phyloP scores from a whole-genome alignment of 2,329 filamentous ascomycete species.

The Penicillium sp. region DNA sequence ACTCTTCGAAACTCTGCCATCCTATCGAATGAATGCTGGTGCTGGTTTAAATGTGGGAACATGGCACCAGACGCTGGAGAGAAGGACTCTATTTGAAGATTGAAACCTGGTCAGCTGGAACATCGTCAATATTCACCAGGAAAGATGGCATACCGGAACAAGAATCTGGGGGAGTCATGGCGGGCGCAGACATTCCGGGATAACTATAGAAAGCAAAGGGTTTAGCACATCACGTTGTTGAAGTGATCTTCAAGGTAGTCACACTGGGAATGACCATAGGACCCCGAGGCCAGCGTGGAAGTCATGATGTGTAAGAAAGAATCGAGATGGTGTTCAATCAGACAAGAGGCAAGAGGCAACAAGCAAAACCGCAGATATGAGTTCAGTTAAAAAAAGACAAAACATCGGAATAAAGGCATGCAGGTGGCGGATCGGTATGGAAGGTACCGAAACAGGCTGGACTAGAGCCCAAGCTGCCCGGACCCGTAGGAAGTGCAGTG shows the following conservation, averaged over 20 bases:
- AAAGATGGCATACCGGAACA: conserved; percentile 49
- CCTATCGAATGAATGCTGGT: conserved; percentile 33
- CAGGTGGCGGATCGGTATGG: conserved; percentile 25
- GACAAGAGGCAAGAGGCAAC: conserved; percentile 9
- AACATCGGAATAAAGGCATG: conserved; percentile 27
- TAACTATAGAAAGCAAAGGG: conserved; percentile 42
- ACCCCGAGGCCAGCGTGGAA: conserved; percentile 9
- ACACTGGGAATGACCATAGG: conserved; percentile 5
- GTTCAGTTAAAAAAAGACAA: conserved; percentile 16
- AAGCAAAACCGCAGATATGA: conserved; percentile 11
- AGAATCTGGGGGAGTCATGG: conserved; percentile 50
- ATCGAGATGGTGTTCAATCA: conserved; percentile 14
- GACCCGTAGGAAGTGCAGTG: conserved; percentile 27
- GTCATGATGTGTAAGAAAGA: conserved; percentile 19
- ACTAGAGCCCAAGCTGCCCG: conserved; percentile 30
- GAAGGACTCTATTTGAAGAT: conserved; percentile 29
- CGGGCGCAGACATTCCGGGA: conserved; percentile 47
- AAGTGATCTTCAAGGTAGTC: conserved; percentile 3
- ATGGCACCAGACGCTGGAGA: conserved; percentile 30
- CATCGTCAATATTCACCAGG: background rate
- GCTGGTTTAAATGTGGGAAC: conserved; percentile 30
- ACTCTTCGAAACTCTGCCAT: conserved; percentile 38
- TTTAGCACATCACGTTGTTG: conserved; percentile 25
- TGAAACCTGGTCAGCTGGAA: conserved; percentile 18
- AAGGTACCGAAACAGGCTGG: conserved; percentile 26